phyloP scores from a whole-genome alignment of 495 filamentous ascomycete species.

The Penicillium riverlandense region DNA sequence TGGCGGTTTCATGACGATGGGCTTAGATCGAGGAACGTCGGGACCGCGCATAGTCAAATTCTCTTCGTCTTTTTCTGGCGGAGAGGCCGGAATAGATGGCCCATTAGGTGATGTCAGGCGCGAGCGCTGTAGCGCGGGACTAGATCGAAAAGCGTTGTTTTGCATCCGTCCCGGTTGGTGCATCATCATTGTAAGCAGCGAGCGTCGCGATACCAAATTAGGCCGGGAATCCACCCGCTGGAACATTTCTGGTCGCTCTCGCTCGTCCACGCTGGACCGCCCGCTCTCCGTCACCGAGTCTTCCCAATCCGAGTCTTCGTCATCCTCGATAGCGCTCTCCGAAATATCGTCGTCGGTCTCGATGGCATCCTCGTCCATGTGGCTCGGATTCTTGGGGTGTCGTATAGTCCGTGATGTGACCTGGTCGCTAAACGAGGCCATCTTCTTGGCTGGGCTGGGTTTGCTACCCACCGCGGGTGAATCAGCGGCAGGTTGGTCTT shows the following conservation, averaged over 20 bases:
- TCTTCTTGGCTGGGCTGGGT: slow-evolving; percentile 54
- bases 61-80: slow-evolving; percentile 60
- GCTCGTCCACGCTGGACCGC: slow-evolving; percentile 72
- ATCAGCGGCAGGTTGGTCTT: slow-evolving; percentile 45
- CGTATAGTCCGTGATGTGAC: slow-evolving; percentile 57
- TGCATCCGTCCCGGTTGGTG: slow-evolving; percentile 53
- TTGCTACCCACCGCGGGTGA: slow-evolving; percentile 33
- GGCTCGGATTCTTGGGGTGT: slow-evolving; percentile 50
- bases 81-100: slow-evolving; percentile 66
- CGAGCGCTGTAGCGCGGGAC: slow-evolving; percentile 72
- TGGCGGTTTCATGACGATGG: slow-evolving; percentile 64
- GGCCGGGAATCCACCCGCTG: slow-evolving; percentile 83
- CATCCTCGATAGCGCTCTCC: slow-evolving; percentile 83
- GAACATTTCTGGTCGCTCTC: slow-evolving; percentile 52
- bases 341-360: slow-evolving; percentile 66
- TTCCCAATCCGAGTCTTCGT: slow-evolving; percentile 84
- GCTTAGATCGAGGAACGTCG: slow-evolving; percentile 72
- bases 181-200: slow-evolving; percentile 84
- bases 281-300: slow-evolving; percentile 86
- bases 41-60: slow-evolving; percentile 65
- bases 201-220: slow-evolving; percentile 77
- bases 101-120: slow-evolving; percentile 66
- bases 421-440: slow-evolving; percentile 78
- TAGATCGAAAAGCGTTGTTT: slow-evolving; percentile 59
- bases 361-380: slow-evolving; percentile 67